Percentiles rank a stretch among this genome's conserved stretches.
These are phyloP conservation scores for Cinchona pubescens DNA, from an alignment of 257 asterid genomes.

Conservation along the genomic window DNA sequence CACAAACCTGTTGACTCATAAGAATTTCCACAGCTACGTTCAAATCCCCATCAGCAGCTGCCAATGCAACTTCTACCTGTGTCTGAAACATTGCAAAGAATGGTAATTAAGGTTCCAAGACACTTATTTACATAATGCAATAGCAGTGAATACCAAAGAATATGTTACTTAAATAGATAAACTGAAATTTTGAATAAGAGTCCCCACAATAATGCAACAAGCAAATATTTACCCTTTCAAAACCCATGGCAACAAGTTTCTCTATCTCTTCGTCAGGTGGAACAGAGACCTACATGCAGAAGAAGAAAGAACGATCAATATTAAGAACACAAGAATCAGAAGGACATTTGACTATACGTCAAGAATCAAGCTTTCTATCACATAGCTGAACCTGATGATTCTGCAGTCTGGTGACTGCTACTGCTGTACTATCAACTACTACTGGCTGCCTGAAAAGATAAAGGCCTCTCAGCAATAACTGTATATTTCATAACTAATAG, in stretches of 20 bases:
- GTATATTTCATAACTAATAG: neutral
- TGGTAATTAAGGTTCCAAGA: neutral
- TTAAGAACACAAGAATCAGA: conserved; percentile 7
- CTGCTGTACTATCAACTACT: conserved; percentile 35
- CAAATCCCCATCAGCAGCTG: conserved; percentile 91
- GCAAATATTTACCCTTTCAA: conserved; percentile 63
- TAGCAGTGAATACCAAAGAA: neutral
- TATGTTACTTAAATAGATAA: neutral
- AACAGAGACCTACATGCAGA: conserved; percentile 39
- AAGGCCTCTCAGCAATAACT: conserved; percentile 6
- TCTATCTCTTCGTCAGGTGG: conserved; percentile 68
- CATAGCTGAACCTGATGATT: conserved; percentile 54
- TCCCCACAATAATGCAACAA: neutral
- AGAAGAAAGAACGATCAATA: conserved; percentile 18
- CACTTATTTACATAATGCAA: neutral
- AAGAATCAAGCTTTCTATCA: neutral
- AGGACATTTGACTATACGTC: neutral
- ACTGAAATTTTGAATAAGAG: neutral
- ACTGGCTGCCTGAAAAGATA: conserved; percentile 28
- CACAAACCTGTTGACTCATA: conserved; percentile 87
- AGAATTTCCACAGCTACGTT: conserved; percentile 87
- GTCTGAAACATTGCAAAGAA: conserved; percentile 45
- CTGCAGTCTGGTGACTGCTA: conserved; percentile 33
- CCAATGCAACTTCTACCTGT: conserved; percentile 89
- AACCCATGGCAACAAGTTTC: conserved; percentile 94